Conservation (phyloP, 371 early-diverging fungal species). For the Nematocida displodere region DNA sequence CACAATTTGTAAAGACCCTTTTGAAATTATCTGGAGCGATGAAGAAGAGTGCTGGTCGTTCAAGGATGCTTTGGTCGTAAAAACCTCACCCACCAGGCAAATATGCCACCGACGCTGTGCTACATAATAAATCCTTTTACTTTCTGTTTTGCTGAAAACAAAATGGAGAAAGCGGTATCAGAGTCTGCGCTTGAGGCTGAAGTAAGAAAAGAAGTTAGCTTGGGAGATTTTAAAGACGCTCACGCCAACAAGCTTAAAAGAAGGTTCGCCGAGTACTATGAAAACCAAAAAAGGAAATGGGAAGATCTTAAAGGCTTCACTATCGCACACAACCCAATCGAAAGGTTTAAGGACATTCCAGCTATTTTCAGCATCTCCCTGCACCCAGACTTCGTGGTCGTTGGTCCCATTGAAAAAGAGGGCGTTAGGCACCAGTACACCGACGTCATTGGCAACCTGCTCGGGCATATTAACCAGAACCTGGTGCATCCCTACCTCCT, state of each 20-base stretch:
- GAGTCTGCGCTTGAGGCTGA: slow-evolving; percentile 17
- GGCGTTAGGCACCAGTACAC: slow-evolving; percentile 40
- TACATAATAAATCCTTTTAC: slow-evolving; percentile 34
- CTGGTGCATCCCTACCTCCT: slow-evolving; percentile 45
- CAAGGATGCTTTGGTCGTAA: slow-evolving; percentile 38
- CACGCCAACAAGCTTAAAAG: slow-evolving; percentile 27
- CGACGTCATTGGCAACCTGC: slow-evolving; percentile 26
- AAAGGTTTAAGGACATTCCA: slow-evolving; percentile 47
- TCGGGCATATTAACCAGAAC: slow-evolving; percentile 31
- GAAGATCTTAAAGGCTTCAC: slow-evolving; percentile 13
- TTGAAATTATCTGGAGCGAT: slow-evolving; percentile 51
- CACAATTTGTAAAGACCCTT: slow-evolving; percentile 38
- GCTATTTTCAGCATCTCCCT: slow-evolving; percentile 31
- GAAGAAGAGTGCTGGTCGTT: slow-evolving; percentile 47
- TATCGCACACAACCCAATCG: slow-evolving; percentile 40
- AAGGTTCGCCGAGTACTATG: slow-evolving; percentile 43
- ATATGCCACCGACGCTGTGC: slow-evolving; percentile 48
- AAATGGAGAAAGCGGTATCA: slow-evolving; percentile 13
- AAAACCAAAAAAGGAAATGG: slow-evolving; percentile 46
- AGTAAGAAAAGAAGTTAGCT: slow-evolving; percentile 23
- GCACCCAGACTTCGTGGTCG: slow-evolving; percentile 38
- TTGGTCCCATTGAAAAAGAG: slow-evolving; percentile 48
- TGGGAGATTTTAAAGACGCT: slow-evolving; percentile 43
- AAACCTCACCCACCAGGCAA: slow-evolving; percentile 26
- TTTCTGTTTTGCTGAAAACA: slow-evolving; percentile 44